Evolutionary conservation across 2,329 filamentous ascomycete genomes (phyloP), one percentile per base, ranked within the genome.

Genomic region (Alternaria sp.): DNA sequence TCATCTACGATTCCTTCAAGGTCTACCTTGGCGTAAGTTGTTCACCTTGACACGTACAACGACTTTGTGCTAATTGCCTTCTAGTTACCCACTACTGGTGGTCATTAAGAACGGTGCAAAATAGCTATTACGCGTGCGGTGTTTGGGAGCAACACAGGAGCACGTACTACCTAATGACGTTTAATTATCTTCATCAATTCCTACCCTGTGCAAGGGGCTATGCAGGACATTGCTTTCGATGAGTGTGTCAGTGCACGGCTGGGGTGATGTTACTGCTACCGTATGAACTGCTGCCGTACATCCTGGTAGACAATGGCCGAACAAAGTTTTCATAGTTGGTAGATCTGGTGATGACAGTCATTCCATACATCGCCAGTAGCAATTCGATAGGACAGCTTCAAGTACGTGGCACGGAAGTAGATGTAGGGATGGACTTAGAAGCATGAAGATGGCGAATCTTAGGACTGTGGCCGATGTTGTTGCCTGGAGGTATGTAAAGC

Each of bases 1-100:
- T 81, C 30, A 80, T 81, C 50, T 81, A 81, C 63, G 79, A 81
- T 55, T 80, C 77, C 3, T 81, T 80, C 73, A 81, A 81, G 73
- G 78, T 81, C n/a, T 77, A 76, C 49, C 74, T 81, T 10, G 79
- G 79, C 25, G 74, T 78, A 75, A 73, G 74, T 74, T 54, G 2
- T 11, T 62, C 57, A 2, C 13, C 28, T 21, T 3, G 6, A 17
- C 11, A 13, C 15, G 25, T 21, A 5, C 5, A 17, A 6, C 3
- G 32, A 26, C 7, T 0, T 32, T 30, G 5, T 28, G 19, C 57
- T 68, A 50, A 68, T 13, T 15, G 26, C 4, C 43, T 62, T 50
- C 19, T 73, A 68, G 64, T 45, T 68, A 9, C 76, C 76, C 8
- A 78, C 75, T 4, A 77, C 70, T 6, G 70, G 70, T 55, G 70